These are phyloP conservation scores for Pyricularia sp. DNA, from an alignment of 2,329 filamentous ascomycete genomes.

Conservation along the genomic window DNA sequence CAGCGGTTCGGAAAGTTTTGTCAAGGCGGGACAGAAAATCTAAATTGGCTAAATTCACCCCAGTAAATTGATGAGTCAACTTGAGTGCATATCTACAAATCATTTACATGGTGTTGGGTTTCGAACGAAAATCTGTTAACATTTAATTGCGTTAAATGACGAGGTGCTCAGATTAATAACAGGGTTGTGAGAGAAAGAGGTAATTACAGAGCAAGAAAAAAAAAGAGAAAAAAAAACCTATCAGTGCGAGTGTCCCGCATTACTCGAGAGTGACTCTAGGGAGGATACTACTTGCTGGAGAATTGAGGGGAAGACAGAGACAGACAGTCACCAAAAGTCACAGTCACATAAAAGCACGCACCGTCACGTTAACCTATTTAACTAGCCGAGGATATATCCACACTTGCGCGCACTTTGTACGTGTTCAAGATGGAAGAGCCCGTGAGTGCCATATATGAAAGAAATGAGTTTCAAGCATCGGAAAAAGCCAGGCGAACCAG, in stretches of 20 bases:
- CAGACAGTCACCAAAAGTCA: background rate
- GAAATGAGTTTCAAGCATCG: background rate
- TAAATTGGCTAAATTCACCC: background rate
- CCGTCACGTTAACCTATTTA: background rate
- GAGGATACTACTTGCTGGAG: background rate
- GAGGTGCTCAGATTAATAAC: too few relatives aligned
- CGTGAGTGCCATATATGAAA: background rate
- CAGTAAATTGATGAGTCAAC: background rate
- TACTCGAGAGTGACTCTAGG: background rate
- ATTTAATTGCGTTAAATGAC: background rate
- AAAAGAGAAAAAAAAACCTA: too few relatives aligned
- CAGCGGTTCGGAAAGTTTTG: background rate
- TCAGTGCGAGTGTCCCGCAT: background rate
- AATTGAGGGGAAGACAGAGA: background rate
- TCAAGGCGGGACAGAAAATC: background rate
- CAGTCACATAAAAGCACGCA: background rate
- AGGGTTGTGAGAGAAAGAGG: background rate
- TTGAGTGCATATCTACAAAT: background rate
- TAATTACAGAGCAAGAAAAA: too few relatives aligned
- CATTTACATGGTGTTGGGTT: background rate
- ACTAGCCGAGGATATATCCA: background rate
- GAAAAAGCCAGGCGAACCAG: background rate
- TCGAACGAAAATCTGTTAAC: background rate
- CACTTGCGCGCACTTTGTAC: background rate
- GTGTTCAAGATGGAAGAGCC: slow-evolving; percentile 2